Evolutionary conservation across 2,329 filamentous ascomycete genomes (phyloP).

Genomic region (Ophiostoma himal-ulmi): DNA sequence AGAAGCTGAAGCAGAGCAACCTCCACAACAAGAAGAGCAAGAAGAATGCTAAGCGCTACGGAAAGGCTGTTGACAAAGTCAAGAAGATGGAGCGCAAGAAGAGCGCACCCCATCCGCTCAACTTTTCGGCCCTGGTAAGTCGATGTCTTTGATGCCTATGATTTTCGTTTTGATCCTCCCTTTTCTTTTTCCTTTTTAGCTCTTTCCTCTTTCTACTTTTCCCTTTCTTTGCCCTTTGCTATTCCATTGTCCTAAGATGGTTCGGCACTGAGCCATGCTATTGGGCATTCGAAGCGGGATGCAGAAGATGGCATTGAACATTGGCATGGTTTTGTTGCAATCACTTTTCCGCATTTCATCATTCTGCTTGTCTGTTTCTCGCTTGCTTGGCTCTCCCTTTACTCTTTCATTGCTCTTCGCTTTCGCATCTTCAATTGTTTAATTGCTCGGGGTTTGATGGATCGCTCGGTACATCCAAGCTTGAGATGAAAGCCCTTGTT

Average conservation of each 20-base stretch:
- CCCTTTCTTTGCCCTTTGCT: not conserved
- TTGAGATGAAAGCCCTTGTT: not conserved
- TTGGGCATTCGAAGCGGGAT: not conserved
- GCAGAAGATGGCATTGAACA: not conserved
- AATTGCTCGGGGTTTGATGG: not conserved
- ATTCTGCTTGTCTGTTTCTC: not conserved
- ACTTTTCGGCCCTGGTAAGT: slow-evolving; percentile 74
- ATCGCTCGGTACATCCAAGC: not conserved
- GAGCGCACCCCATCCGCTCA: slow-evolving; percentile 76
- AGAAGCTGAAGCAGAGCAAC: slow-evolving; percentile 73
- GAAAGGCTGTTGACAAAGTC: slow-evolving; percentile 74
- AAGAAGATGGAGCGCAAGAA: slow-evolving; percentile 85
- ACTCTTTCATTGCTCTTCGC: no score
- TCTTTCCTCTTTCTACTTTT: not conserved
- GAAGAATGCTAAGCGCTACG: slow-evolving; percentile 74
- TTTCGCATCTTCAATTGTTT: not conserved
- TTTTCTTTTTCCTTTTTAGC: not conserved
- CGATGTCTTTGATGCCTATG: not conserved
- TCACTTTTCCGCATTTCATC: not conserved
- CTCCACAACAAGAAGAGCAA: slow-evolving; percentile 95
- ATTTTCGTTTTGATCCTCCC: not conserved
- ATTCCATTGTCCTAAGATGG: not conserved
- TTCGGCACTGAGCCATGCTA: not conserved
- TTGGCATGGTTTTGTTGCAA: not conserved
- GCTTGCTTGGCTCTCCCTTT: no score